These are phyloP conservation scores for Pyrus betulifolia DNA, from an alignment of 306 rosid species.

Conservation along the genomic window DNA sequence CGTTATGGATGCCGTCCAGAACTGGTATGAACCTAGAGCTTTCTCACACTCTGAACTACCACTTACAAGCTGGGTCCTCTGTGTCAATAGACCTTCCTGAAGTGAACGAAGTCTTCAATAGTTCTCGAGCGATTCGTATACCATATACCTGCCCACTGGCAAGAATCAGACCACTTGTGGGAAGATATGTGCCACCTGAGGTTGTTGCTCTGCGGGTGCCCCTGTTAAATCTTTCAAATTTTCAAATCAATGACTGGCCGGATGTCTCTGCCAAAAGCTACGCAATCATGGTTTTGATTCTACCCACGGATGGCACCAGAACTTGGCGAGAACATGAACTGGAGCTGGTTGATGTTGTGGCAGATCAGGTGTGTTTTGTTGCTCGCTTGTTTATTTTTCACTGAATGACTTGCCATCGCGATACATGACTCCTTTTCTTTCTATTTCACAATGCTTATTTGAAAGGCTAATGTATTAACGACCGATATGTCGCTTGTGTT, in stretches of 20 bases:
- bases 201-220: constrained; percentile 92
- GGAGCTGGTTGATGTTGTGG: constrained; percentile 88
- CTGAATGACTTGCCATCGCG: neutral
- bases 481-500: neutral
- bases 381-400: neutral
- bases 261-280: constrained; percentile 65
- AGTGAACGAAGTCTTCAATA: constrained; percentile 68
- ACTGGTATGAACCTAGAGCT: constrained; percentile 63
- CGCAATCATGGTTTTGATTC: constrained; percentile 92
- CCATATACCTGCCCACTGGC: constrained; percentile 70
- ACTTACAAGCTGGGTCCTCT: constrained; percentile 61
- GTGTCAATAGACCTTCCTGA: constrained; percentile 58
- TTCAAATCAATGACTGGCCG: constrained; percentile 77
- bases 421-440: neutral
- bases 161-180: constrained; percentile 59
- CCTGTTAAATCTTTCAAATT: constrained; percentile 67
- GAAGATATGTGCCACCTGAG: constrained; percentile 70
- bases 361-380: constrained; percentile 68
- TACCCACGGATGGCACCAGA: constrained; percentile 72
- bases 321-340: constrained; percentile 89
- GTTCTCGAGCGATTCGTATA: constrained; percentile 57
- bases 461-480: neutral
- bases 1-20: constrained; percentile 91
- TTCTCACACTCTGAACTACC: constrained; percentile 63
- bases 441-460: neutral